Evolutionary conservation across 345 rosid genomes (phyloP), one percentile per base, ranked within the genome.

Genomic region (Rhodamnia rubescens): DNA sequence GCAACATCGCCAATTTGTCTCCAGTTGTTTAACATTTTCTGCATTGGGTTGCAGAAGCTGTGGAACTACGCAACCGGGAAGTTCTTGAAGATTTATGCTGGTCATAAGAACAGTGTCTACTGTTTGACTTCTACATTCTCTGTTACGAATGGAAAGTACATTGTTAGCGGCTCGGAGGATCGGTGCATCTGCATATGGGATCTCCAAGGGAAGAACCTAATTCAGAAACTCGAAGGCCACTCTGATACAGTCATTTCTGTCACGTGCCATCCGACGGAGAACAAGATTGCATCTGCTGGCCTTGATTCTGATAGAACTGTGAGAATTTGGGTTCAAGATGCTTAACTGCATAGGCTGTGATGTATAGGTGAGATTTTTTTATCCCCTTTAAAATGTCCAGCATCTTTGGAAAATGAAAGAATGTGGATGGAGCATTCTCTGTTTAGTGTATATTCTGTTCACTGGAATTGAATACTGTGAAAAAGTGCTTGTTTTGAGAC

Each of bases 121-220:
- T 97, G 99, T 86, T 88, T 95, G 85, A 95, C 95, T 82, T 90
- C 99, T 3, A 96, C 99, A n/a, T 97, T 97, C 90, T 95, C 99
- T 0, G 99, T 97, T 59, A 97, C 99, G 11, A 94, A 92, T 50
- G 99, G 98, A 61, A 97, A 96, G 84, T 97, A 93, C 85, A 97
- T 97, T 53, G 99, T 97, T 24, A 96, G 99, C 42, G 99, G 99
- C 53, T 97, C 99, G 10, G 99, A 97, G 87, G 99, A 96, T 78
- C 91, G 91, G 18, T 95, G 98, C 84, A 93, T 97, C 49, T 97
- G 95, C 89, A 75, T 97, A 36, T 97, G 99, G 99, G 98, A 97
- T 93, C 94, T 97, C 74, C 99, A 97, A 88, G 92, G 88, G 85
- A 96, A 92, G 89, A 94, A 94, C 36, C 88, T 94, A 94, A 57